Percentiles rank a stretch among this genome's conserved stretches.
Evolutionary conservation across 2,329 filamentous ascomycete species (phyloP).

Genomic region (Colletotrichum nymphaeae): DNA sequence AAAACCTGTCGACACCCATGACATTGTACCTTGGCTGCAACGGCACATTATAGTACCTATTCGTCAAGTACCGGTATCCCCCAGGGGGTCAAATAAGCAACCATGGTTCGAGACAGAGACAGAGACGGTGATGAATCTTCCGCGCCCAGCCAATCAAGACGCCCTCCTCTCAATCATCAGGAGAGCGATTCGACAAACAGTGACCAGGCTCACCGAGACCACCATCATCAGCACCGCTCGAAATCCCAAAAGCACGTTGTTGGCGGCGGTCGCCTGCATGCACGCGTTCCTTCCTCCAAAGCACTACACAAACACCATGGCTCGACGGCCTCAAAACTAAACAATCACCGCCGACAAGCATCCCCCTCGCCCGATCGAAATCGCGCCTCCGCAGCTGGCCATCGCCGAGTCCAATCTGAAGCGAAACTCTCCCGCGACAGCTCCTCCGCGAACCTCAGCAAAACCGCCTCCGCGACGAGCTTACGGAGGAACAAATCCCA

Average conservation of each 20-base stretch:
- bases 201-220: conserved; percentile 43
- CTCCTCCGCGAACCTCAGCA: conserved; percentile 59
- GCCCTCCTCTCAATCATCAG: conserved; percentile 51
- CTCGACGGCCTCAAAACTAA: conserved; percentile 51
- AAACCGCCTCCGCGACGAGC: conserved; percentile 65
- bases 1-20: conserved; percentile 18
- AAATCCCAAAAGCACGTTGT: conserved; percentile 55
- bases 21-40: conserved; percentile 6
- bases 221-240: conserved; percentile 42
- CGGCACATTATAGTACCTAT: background rate
- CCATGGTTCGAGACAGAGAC: conserved; percentile 52
- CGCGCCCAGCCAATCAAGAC: conserved; percentile 67
- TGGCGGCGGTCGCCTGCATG: conserved; percentile 59
- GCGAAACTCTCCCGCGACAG: conserved; percentile 59
- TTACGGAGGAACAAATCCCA: conserved; percentile 72
- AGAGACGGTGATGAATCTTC: conserved; percentile 60
- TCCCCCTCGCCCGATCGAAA: conserved; percentile 55
- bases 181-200: conserved; percentile 51
- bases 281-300: conserved; percentile 64
- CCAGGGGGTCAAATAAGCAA: conserved; percentile 38
- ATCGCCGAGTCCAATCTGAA: conserved; percentile 46
- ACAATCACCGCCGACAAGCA: conserved; percentile 50
- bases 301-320: conserved; percentile 58
- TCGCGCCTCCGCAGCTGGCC: conserved; percentile 40
- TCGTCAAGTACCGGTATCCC: background rate